Base-by-base conservation (phyloP, 2,329 filamentous ascomycete species). In the Venturia aucupariae region DNA sequence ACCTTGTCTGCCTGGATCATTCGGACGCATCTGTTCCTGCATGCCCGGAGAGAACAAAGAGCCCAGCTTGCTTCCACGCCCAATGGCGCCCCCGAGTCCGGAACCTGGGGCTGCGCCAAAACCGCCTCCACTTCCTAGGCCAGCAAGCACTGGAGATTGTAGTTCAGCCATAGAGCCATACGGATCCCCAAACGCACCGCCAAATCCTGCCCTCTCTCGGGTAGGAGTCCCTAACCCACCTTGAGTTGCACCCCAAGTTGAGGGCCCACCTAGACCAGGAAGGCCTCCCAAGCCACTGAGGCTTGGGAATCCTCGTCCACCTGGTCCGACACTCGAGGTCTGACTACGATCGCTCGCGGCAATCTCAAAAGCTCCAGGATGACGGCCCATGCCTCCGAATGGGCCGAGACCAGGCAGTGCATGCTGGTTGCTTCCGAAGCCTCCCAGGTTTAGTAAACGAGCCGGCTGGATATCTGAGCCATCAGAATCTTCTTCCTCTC, bases 341-440 rank as follows among this genome's bases (percentile, higher is more conserved):
- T 96, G 92, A 73, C 92, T 97, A 24, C 93, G 88, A 73, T 97
- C 93, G 69, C 92, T 90, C 5, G 88, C 88, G 62, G 90, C 86
- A 65, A 78, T 74, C 67, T 83, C 83, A 66, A 76, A 78, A 59
- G 74, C 70, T 54, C 69, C 73, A 38, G 75, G 69, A 22, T 69
- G 70, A 55, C 78, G 75, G 39, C 77, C 77, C 13, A 75, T 68
- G 8, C 72, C 72, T 60, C 72, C 72, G 61, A 76, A 69, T 19
- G 69, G 69, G 22, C 62, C 72, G 35, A 72, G 70, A 13, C 70
- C 71, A 35, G 71, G 71, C 4, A 74, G 69, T 13, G 72, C 72
- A 62, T 70, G 24, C 17, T 64, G 44, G 24, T 38, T 32, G 27
- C n/a, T 64, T 11, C 27, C 46, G 73, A 83, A 65, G 76, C 79